Conservation (phyloP, 805 yeast genomes). For the Schwanniomyces vanrijiae region DNA sequence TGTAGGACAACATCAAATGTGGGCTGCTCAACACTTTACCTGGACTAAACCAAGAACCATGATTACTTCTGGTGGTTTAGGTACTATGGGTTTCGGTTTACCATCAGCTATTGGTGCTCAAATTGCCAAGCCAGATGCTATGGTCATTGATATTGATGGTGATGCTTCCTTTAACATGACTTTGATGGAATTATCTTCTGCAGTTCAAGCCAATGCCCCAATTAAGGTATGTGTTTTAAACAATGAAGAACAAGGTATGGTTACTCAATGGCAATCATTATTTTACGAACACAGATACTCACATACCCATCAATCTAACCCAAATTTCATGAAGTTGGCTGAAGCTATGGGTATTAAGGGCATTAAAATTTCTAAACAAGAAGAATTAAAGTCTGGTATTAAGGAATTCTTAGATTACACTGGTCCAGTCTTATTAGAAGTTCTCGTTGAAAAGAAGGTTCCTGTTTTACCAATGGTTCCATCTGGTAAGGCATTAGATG, state of each 20-base stretch:
- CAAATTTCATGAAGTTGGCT: slow-evolving; percentile 88
- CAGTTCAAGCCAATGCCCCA: slow-evolving; percentile 91
- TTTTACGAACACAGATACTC: slow-evolving; percentile 96
- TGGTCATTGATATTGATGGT: slow-evolving; percentile 96
- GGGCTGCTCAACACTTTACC: slow-evolving; percentile 98
- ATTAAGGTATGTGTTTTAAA: slow-evolving; percentile 86
- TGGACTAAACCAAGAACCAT: slow-evolving; percentile 92
- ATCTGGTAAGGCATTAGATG: slow-evolving; percentile 91
- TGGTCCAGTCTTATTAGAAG: slow-evolving; percentile 92
- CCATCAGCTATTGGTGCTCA: slow-evolving; percentile 99
- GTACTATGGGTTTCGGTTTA: slow-evolving; percentile 97
- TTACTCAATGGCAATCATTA: slow-evolving; percentile 97
- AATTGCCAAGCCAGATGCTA: slow-evolving; percentile 90
- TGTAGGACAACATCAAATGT: slow-evolving; percentile 99
- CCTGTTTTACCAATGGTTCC: slow-evolving; percentile 99
- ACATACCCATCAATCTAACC: slow-evolving; percentile 96
- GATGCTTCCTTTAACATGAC: slow-evolving; percentile 99
- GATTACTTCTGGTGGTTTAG: slow-evolving; percentile 98
- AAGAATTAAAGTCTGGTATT: slow-evolving; percentile 49
- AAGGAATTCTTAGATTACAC: slow-evolving; percentile 68
- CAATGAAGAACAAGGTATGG: slow-evolving; percentile 99
- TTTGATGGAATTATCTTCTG: slow-evolving; percentile 86
- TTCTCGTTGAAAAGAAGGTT: slow-evolving; percentile 84
- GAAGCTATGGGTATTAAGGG: slow-evolving; percentile 93
- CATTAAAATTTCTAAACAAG: slow-evolving; percentile 68